These are phyloP conservation scores for Colletotrichum sidae DNA, from an alignment of 2,329 filamentous ascomycete genomes.

Conservation along the genomic window DNA sequence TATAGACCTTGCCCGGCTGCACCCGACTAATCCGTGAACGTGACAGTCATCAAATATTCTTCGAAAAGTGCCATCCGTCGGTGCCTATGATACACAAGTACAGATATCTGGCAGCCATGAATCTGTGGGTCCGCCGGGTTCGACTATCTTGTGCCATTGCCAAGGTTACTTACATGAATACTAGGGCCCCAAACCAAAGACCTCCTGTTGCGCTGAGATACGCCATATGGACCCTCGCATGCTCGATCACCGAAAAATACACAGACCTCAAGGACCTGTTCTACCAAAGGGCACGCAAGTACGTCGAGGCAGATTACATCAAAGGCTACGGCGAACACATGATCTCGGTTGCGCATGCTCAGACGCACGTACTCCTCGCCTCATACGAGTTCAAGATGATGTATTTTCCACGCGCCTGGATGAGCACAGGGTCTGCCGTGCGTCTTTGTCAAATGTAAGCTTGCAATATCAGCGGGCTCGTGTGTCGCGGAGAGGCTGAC, in stretches of 20 bases:
- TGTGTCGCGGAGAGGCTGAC: slow-evolving; percentile 52
- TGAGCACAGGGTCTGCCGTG: slow-evolving; percentile 86
- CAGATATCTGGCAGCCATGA: slow-evolving; percentile 89
- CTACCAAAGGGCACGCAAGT: slow-evolving; percentile 90
- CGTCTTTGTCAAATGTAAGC: slow-evolving; percentile 84
- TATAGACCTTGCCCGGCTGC: neutral
- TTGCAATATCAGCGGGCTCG: neutral
- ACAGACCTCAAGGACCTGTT: slow-evolving; percentile 84
- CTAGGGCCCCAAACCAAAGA: slow-evolving; percentile 80
- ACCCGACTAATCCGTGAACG: neutral
- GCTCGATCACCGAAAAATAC: slow-evolving; percentile 86
- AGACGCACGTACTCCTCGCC: slow-evolving; percentile 83
- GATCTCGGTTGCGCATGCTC: slow-evolving; percentile 86
- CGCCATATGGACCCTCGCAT: slow-evolving; percentile 96
- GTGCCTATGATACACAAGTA: slow-evolving; percentile 90
- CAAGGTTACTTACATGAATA: slow-evolving; percentile 8
- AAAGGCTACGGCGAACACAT: slow-evolving; percentile 92
- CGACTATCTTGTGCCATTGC: neutral
- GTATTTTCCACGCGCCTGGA: slow-evolving; percentile 96
- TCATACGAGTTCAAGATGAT: slow-evolving; percentile 97
- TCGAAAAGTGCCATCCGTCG: slow-evolving; percentile 89
- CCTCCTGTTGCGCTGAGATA: slow-evolving; percentile 92
- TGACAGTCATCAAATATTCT: slow-evolving; percentile 82
- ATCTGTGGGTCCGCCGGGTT: slow-evolving; percentile 66
- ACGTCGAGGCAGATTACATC: slow-evolving; percentile 89